Evolutionary conservation across 2,329 filamentous ascomycete species (phyloP), one percentile per base, ranked within the genome.

Genomic region (Exophiala sp.): DNA sequence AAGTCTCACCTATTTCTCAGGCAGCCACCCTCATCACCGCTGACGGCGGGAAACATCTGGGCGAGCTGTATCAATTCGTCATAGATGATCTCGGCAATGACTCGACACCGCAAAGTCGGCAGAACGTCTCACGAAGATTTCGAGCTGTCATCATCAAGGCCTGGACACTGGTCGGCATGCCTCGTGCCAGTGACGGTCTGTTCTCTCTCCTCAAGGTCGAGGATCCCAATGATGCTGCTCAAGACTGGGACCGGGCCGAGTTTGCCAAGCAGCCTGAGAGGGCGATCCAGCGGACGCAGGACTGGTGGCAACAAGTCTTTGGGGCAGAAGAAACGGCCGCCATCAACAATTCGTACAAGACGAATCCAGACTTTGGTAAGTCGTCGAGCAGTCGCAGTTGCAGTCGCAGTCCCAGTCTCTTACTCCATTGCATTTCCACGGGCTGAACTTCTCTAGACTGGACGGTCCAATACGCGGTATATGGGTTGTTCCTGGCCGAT

Each of bases 161-260:
- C 19, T 41, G 39, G 39, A 41, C 39, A 5, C 22, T 41, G 19
- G n/a, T 41, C 18, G 39, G 39, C 21, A 41, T 41, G 39, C 39
- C 39, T 14, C 39, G 39, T 6, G 39, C 39, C 19, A 41, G 16
- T 27, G 24, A 27, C 10, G 39, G 14, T 11, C 14, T 21, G 18
- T 41, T 21, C 22, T 41, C 16, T 10, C 16, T 16, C 16, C 39
- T 41, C 18, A 16, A 41, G 23, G 39, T 21, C 7, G 39, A 8
- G 22, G 39, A 41, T n/a, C 39, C 4, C 6, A 24, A 22, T 2
- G 39, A 41, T 41, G 32, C 13, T 5, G 32, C 24, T 27, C 24
- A 27, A 10, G 24, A 27, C 24, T 27, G 24, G 24, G 24, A 27
- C 24, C 24, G 24, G 6, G 5, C 24, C 5, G 24, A 27, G 10